Conservation (phyloP, 805 yeast species). For the Metschnikowia continentalis region DNA sequence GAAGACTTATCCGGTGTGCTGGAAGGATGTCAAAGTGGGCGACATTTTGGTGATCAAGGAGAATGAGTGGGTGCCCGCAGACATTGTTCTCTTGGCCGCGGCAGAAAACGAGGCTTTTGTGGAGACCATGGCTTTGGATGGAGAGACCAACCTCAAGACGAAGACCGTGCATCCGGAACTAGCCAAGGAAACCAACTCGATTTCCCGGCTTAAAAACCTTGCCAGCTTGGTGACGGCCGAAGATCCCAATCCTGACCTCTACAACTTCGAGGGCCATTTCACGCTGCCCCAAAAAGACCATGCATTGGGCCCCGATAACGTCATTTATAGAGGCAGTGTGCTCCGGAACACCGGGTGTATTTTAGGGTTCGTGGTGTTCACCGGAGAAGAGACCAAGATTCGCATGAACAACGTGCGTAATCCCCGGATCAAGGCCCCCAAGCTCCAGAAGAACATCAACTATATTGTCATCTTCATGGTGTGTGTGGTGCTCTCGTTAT, state of each 20-base stretch:
- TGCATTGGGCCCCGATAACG: slow-evolving; percentile 75
- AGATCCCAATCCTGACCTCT: slow-evolving; percentile 88
- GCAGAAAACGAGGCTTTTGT: slow-evolving; percentile 62
- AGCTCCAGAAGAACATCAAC: slow-evolving; percentile 79
- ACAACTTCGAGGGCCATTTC: slow-evolving; percentile 83
- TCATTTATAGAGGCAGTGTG: slow-evolving; percentile 88
- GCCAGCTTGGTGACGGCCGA: slow-evolving; percentile 63
- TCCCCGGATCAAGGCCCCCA: slow-evolving; percentile 91
- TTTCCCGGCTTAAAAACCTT: slow-evolving; percentile 46
- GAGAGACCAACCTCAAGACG: slow-evolving; percentile 89
- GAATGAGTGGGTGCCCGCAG: slow-evolving; percentile 96
- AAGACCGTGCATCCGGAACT: slow-evolving; percentile 64
- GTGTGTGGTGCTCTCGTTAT: slow-evolving; percentile 62
- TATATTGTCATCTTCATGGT: slow-evolving; percentile 87
- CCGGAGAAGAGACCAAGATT: slow-evolving; percentile 94
- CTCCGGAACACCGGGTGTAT: slow-evolving; percentile 75
- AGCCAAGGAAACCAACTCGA: slow-evolving; percentile 46
- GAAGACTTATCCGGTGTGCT: slow-evolving; percentile 34
- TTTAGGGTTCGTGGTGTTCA: slow-evolving; percentile 79
- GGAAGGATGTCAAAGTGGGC: slow-evolving; percentile 88
- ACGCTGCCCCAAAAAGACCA: slow-evolving; percentile 34
- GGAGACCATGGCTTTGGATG: slow-evolving; percentile 97
- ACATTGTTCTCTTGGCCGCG: slow-evolving; percentile 67
- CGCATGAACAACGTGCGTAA: slow-evolving; percentile 91
- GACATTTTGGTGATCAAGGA: slow-evolving; percentile 67